These are phyloP conservation scores for Lentinula detonsa DNA, from an alignment of 768 basidiomycete genomes.

Conservation along the genomic window DNA sequence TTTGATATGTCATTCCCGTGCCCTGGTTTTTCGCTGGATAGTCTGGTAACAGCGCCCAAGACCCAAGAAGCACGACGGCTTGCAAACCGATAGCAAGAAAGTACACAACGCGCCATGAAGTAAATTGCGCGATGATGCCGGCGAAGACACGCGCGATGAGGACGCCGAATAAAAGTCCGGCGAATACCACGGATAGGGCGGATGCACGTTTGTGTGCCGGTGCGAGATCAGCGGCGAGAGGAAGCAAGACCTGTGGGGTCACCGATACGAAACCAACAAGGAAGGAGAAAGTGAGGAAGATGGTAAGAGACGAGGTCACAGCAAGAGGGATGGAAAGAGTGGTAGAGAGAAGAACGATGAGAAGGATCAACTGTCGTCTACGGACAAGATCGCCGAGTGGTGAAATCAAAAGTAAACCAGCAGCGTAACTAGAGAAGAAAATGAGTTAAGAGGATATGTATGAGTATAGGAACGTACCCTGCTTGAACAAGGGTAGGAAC, in stretches of 20 bases:
- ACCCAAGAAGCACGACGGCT: slow-evolving; percentile 43
- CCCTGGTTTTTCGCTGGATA: slow-evolving; percentile 71
- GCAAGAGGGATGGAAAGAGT: slow-evolving; percentile 68
- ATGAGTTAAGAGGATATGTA: background rate
- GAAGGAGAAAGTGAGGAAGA: slow-evolving; percentile 65
- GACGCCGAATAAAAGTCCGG: slow-evolving; percentile 64
- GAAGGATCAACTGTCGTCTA: slow-evolving; percentile 62
- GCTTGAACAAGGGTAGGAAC: slow-evolving; percentile 66
- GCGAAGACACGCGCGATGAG: slow-evolving; percentile 71
- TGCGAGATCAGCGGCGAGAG: slow-evolving; percentile 77
- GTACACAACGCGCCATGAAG: slow-evolving; percentile 70
- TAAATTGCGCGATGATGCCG: slow-evolving; percentile 69
- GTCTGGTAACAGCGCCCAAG: slow-evolving; percentile 72
- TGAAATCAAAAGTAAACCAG: slow-evolving; percentile 67
- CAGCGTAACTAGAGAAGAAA: slow-evolving; percentile 48
- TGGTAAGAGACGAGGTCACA: slow-evolving; percentile 48
- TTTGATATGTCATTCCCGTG: slow-evolving; percentile 46
- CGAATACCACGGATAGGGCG: slow-evolving; percentile 69
- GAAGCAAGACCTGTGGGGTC: slow-evolving; percentile 72
- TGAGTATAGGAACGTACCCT: slow-evolving; percentile 34
- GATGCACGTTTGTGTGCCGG: slow-evolving; percentile 66
- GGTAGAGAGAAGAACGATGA: slow-evolving; percentile 46
- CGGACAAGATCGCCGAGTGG: slow-evolving; percentile 83
- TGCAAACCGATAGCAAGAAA: slow-evolving; percentile 75
- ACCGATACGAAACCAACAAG: slow-evolving; percentile 66